phyloP scores from a whole-genome alignment of 2,329 filamentous ascomycete species.

The Albophoma yamanashiensis region DNA sequence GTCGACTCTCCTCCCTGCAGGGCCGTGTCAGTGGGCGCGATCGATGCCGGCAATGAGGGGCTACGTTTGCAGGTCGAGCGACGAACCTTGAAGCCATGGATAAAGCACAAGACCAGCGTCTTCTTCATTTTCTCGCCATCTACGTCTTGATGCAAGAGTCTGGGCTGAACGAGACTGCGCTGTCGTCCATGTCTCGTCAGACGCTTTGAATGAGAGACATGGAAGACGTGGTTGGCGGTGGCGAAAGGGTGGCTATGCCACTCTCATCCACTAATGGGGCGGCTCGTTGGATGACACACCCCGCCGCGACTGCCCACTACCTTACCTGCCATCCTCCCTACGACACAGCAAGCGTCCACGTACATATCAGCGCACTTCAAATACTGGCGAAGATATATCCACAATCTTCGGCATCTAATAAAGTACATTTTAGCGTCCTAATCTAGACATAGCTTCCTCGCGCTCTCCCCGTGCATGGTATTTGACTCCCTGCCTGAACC shows the following conservation, averaged over 20 bases:
- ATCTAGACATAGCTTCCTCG: slow-evolving; percentile 16
- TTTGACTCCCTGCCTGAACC: slow-evolving; percentile 10
- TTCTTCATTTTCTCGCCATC: slow-evolving; percentile 42
- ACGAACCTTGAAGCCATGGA: slow-evolving; percentile 73
- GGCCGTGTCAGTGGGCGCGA: not conserved
- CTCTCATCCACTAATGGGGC: not conserved
- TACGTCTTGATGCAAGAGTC: not conserved
- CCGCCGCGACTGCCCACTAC: not conserved
- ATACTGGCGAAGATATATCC: not conserved
- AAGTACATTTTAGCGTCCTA: slow-evolving; percentile 24
- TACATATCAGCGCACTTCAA: not conserved
- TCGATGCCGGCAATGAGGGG: not conserved
- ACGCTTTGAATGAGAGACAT: not conserved
- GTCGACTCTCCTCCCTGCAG: slow-evolving; percentile 63
- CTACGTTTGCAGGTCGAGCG: not conserved
- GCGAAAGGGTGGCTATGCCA: not conserved
- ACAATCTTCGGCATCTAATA: slow-evolving; percentile 25
- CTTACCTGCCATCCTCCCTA: no score
- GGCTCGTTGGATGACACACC: not conserved
- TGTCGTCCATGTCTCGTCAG: not conserved
- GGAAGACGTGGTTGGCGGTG: not conserved
- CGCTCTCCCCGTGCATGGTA: slow-evolving; percentile 13
- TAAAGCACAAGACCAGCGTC: slow-evolving; percentile 71
- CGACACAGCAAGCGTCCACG: not conserved
- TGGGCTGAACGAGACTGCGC: not conserved